phyloP scores from a whole-genome alignment of 106 monocot genomes.

The Acorus calamus region DNA sequence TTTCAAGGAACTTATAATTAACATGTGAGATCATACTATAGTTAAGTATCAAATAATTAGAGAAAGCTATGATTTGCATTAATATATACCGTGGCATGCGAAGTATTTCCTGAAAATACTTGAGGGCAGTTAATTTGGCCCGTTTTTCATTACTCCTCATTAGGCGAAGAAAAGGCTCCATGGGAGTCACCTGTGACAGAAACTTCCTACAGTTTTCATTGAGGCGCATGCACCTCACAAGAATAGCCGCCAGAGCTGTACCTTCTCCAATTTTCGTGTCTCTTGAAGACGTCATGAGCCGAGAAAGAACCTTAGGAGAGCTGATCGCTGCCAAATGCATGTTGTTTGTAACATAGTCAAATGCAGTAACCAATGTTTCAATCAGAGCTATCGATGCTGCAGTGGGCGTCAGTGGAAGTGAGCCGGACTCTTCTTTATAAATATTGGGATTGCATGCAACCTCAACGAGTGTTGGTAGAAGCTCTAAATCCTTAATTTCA shows the following conservation, averaged over 20 bases:
- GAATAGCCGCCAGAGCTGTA: slow-evolving; percentile 58
- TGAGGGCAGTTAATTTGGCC: slow-evolving; percentile 70
- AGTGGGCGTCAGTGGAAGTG: slow-evolving; percentile 57
- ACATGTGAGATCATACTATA: no score
- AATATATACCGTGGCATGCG: slow-evolving; percentile 63
- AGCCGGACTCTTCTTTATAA: slow-evolving; percentile 22
- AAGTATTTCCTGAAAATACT: slow-evolving; percentile 95
- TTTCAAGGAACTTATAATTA: no score
- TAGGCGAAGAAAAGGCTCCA: slow-evolving; percentile 75
- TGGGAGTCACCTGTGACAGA: slow-evolving; percentile 71
- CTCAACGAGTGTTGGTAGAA: slow-evolving; percentile 66
- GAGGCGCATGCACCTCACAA: slow-evolving; percentile 80
- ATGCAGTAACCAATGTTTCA: slow-evolving; percentile 73
- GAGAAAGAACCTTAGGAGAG: slow-evolving; percentile 60
- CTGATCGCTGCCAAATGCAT: slow-evolving; percentile 60
- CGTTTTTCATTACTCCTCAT: slow-evolving; percentile 40
- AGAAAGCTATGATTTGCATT: no score
- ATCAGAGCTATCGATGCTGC: slow-evolving; percentile 83
- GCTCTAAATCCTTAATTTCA: slow-evolving; percentile 70
- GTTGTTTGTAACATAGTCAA: slow-evolving; percentile 87
- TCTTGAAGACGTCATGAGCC: slow-evolving; percentile 69
- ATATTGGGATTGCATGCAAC: slow-evolving; percentile 52
- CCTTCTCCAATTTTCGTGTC: slow-evolving; percentile 68
- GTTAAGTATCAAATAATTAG: neutral
- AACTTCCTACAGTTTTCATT: slow-evolving; percentile 85